Percentiles rank a stretch among this genome's conserved stretches.
Evolutionary conservation across 768 basidiomycete genomes (phyloP).

Genomic region (Tulasnella sp.): DNA sequence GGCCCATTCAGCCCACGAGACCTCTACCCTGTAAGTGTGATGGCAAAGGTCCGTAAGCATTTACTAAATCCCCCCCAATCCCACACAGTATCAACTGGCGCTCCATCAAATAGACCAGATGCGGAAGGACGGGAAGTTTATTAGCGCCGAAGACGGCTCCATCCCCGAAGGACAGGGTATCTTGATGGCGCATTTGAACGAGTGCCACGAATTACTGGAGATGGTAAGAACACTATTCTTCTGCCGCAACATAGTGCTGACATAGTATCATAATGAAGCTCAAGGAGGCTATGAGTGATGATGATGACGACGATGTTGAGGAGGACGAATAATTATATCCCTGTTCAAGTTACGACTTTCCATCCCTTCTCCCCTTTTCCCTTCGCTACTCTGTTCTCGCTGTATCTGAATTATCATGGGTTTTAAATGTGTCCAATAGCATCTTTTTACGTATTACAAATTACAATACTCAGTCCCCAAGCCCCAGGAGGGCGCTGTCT

Average conservation of each 20-base stretch:
- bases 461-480: background rate
- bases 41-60: background rate
- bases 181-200: constrained; percentile 90
- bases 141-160: constrained; percentile 71
- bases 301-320: constrained; percentile 40
- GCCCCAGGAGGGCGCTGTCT: background rate
- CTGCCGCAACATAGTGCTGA: constrained; percentile 19
- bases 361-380: constrained; percentile 19
- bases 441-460: background rate
- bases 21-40: constrained; percentile 75
- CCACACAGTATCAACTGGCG: constrained; percentile 79
- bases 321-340: constrained; percentile 9
- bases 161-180: constrained; percentile 97
- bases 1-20: constrained; percentile 90
- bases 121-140: constrained; percentile 89
- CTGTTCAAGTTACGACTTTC: background rate
- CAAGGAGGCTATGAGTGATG: constrained; percentile 79
- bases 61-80: constrained; percentile 26
- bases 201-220: constrained; percentile 92
- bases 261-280: constrained; percentile 44
- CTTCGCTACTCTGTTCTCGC: constrained; percentile 19
- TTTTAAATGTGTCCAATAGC: constrained; percentile 3
- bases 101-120: constrained; percentile 92
- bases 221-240: constrained; percentile 56
- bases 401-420: constrained; percentile 14